Evolutionary conservation across 2,329 filamentous ascomycete genomes (phyloP).

Genomic region (Diaporthe batatas): DNA sequence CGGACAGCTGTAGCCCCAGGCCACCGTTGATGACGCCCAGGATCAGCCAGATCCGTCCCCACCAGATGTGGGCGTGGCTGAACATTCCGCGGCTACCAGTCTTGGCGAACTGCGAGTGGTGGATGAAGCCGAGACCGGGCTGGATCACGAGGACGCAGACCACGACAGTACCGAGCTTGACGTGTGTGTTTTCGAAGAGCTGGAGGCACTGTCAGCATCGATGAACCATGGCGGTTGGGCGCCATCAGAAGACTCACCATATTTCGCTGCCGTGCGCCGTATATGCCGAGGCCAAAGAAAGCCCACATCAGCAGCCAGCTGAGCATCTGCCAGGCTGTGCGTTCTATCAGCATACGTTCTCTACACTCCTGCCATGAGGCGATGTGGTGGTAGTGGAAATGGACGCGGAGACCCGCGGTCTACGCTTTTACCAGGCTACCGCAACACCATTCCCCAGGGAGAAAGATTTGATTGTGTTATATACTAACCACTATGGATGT

Average conservation of each 20-base stretch:
- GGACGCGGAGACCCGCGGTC: background rate
- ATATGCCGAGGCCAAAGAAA: constrained; percentile 70
- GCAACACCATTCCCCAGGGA: background rate
- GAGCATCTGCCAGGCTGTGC: constrained; percentile 60
- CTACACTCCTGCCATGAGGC: background rate
- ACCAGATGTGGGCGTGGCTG: constrained; percentile 73
- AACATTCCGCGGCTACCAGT: constrained; percentile 62
- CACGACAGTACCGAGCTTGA: constrained; percentile 68
- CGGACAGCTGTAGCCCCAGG: constrained; percentile 67
- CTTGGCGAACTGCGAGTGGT: constrained; percentile 68
- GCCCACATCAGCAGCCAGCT: constrained; percentile 70
- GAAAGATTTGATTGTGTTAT: constrained; percentile 19
- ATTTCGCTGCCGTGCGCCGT: constrained; percentile 56
- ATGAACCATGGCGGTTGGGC: background rate
- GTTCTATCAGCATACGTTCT: background rate
- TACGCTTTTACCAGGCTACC: constrained; percentile 17
- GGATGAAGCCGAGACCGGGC: constrained; percentile 68
- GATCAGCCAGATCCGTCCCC: constrained; percentile 68
- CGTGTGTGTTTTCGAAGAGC: constrained; percentile 68
- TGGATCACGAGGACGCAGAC: constrained; percentile 68
- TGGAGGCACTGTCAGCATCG: constrained; percentile 47
- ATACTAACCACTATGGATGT: constrained; percentile 64
- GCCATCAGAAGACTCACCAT: constrained; percentile 52
- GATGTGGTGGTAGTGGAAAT: background rate
- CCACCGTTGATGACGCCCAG: constrained; percentile 75